Evolutionary conservation across 1,284 basidiomycete genomes (phyloP).

Genomic region (Cutaneotrichosporon sp.): DNA sequence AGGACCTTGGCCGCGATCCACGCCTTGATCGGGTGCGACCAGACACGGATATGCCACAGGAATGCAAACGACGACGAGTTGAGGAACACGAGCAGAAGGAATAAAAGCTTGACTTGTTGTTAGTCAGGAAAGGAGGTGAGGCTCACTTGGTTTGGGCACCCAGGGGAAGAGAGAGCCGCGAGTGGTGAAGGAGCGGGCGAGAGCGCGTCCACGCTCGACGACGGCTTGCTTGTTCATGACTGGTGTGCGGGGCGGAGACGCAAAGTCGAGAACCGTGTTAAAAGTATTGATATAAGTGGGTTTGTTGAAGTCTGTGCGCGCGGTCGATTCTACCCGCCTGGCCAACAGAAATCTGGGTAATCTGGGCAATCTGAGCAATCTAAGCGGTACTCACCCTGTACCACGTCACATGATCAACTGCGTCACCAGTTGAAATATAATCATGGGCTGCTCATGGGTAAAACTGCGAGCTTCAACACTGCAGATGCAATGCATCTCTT

Average conservation of each 20-base stretch:
- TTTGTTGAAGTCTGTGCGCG: not conserved
- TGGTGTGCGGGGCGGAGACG: not conserved
- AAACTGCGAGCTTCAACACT: not conserved
- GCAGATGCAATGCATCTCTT: not conserved
- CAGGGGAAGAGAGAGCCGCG: conserved; percentile 42
- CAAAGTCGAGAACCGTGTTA: not conserved
- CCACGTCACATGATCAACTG: not conserved
- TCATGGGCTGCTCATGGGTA: not conserved
- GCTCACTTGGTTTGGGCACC: conserved; percentile 46
- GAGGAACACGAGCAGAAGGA: conserved; percentile 44
- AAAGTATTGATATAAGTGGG: not conserved
- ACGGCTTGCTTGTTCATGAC: not conserved
- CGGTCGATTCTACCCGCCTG: not conserved
- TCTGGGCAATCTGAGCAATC: too few relatives aligned
- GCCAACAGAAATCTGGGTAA: too few relatives aligned
- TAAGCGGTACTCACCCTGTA: not conserved
- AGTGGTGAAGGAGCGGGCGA: conserved; percentile 16
- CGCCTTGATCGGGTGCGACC: conserved; percentile 36
- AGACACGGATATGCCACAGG: conserved; percentile 49
- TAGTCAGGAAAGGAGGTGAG: not conserved
- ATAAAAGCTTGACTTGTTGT: conserved; percentile 45
- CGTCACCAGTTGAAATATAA: not conserved
- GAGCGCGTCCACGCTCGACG: conserved; percentile 5
- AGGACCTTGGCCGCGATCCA: conserved; percentile 30
- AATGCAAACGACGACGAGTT: conserved; percentile 51